Evolutionary conservation across 108 stramenopile species (phyloP).

Genomic region (Skeletonema menzelii): DNA sequence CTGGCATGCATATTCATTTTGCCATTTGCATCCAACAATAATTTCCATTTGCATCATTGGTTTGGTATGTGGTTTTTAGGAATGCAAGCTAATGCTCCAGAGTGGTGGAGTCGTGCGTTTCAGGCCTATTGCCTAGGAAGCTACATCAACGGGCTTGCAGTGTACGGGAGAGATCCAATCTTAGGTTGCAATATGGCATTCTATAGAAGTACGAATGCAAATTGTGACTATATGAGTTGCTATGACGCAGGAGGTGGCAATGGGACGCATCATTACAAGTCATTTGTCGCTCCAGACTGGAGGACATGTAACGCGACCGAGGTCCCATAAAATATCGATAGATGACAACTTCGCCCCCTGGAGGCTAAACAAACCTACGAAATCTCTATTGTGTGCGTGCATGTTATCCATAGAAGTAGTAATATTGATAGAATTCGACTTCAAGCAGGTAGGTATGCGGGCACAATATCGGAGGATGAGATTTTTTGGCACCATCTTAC

Average conservation of each 20-base stretch:
- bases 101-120: conserved; percentile 51
- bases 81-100: conserved; percentile 59
- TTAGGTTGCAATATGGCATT: conserved; percentile 66
- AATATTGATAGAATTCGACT: no score
- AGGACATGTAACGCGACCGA: conserved; percentile 25
- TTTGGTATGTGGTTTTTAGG: conserved; percentile 56
- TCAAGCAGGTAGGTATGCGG: no score
- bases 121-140: conserved; percentile 61
- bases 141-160: conserved; percentile 70
- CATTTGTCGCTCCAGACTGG: conserved; percentile 33
- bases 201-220: conserved; percentile 44
- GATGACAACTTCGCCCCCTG: background rate
- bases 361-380: no score
- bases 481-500: no score
- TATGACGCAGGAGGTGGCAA: conserved; percentile 47
- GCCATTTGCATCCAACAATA: conserved; percentile 41
- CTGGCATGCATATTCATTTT: conserved; percentile 43
- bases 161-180: conserved; percentile 74
- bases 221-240: conserved; percentile 62
- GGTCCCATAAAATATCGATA: background rate
- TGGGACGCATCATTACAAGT: conserved; percentile 15
- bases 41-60: conserved; percentile 84
- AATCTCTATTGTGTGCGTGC: no score
- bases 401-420: no score
- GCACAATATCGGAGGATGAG: no score